Conservation (phyloP, 2,329 filamentous ascomycete species). For the Scedosporium apiospermum region DNA sequence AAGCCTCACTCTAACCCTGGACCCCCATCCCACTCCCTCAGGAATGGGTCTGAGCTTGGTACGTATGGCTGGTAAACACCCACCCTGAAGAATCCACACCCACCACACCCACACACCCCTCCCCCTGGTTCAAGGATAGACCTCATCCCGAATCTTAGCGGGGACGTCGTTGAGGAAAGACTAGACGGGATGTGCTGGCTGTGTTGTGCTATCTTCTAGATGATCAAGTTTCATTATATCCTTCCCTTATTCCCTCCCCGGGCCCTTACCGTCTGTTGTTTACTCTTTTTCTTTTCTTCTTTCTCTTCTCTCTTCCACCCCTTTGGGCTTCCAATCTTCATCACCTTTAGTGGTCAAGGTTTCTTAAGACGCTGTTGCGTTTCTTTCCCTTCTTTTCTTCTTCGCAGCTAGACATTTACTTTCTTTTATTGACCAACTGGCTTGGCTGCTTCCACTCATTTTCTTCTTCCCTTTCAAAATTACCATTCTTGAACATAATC, state of each 20-base stretch:
- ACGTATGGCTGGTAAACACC: not conserved
- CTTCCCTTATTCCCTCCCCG: slow-evolving; percentile 8
- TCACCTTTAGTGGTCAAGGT: slow-evolving; percentile 10
- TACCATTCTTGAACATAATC: slow-evolving; percentile 7
- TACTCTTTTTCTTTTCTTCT: slow-evolving; percentile 16
- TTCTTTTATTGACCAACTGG: slow-evolving; percentile 41
- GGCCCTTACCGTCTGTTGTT: slow-evolving; percentile 1
- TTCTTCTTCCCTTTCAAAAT: slow-evolving; percentile 13
- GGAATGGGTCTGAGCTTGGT: not conserved
- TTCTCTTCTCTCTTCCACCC: slow-evolving; percentile 13
- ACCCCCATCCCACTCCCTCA: not conserved
- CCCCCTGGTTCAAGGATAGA: slow-evolving; percentile 6
- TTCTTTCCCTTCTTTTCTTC: slow-evolving; percentile 7
- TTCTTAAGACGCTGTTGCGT: slow-evolving; percentile 6
- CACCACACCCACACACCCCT: slow-evolving; percentile 11
- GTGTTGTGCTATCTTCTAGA: not conserved
- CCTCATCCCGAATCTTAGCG: slow-evolving; percentile 2
- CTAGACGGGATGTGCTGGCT: slow-evolving; percentile 3
- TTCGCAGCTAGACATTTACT: slow-evolving; percentile 19
- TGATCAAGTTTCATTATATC: slow-evolving; percentile 4
- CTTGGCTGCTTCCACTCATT: slow-evolving; percentile 50
- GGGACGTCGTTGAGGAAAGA: slow-evolving; percentile 1
- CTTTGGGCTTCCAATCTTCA: not conserved
- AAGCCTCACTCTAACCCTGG: not conserved
- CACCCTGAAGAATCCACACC: not conserved